Percentiles rank a stretch among this genome's conserved stretches.
Conservation (phyloP, 1,284 basidiomycete genomes). For the Moesziomyces parantarcticus region DNA sequence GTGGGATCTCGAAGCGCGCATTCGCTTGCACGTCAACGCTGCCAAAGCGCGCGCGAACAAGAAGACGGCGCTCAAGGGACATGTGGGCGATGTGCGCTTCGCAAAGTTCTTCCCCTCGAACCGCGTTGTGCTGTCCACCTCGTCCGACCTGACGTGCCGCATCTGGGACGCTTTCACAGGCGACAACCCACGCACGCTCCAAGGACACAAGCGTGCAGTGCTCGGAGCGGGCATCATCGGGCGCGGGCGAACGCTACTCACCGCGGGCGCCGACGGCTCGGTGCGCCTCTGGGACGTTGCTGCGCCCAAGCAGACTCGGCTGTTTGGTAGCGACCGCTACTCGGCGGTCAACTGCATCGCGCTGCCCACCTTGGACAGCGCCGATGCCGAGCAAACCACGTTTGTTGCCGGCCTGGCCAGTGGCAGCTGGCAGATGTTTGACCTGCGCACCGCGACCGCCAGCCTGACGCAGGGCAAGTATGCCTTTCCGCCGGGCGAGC, state of each 20-base stretch:
- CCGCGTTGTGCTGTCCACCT: conserved; percentile 73
- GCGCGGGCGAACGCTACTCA: conserved; percentile 75
- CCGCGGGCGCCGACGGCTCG: conserved; percentile 75
- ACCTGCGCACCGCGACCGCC: conserved; percentile 72
- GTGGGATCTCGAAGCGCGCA: conserved; percentile 40
- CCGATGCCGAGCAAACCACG: conserved; percentile 14
- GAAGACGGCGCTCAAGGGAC: conserved; percentile 47
- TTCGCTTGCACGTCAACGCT: conserved; percentile 24
- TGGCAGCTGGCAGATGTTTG: conserved; percentile 74
- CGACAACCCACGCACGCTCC: conserved; percentile 74
- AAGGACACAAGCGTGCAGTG: conserved; percentile 76
- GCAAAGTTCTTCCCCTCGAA: conserved; percentile 62
- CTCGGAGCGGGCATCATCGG: conserved; percentile 74
- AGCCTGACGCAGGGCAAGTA: conserved; percentile 70
- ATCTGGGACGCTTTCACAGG: conserved; percentile 73
- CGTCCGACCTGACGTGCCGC: conserved; percentile 75
- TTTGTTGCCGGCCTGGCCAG: conserved; percentile 73
- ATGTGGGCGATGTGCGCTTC: conserved; percentile 56
- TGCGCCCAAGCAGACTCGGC: conserved; percentile 70
- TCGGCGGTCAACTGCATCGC: conserved; percentile 71
- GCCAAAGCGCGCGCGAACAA: conserved; percentile 15
- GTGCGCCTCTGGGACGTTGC: conserved; percentile 81
- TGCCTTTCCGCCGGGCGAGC: conserved; percentile 49
- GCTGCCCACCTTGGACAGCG: conserved; percentile 10
- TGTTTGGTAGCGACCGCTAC: conserved; percentile 67